Percentiles rank a stretch among this genome's conserved stretches.
Evolutionary conservation across 257 asterid genomes (phyloP).

Genomic region (Nicotiana otophora): DNA sequence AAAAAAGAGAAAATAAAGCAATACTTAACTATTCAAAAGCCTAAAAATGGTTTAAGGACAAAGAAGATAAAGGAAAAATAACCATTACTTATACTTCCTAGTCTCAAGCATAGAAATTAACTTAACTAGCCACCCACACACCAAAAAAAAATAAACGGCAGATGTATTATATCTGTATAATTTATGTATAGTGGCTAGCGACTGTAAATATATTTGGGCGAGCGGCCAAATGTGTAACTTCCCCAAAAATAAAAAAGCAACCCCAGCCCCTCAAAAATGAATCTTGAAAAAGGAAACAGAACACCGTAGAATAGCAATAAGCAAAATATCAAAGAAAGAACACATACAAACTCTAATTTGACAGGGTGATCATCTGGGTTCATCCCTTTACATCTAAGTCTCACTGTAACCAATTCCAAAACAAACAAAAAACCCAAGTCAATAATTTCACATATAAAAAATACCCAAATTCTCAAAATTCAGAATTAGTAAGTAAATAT

Average conservation of each 20-base stretch:
- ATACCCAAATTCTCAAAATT: not conserved
- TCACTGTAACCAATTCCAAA: slow-evolving; percentile 47
- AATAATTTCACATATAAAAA: not conserved
- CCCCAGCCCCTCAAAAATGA: not conserved
- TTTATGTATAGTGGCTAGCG: no score
- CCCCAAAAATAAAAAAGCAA: not conserved
- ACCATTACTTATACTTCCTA: not conserved
- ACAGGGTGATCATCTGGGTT: slow-evolving; percentile 79
- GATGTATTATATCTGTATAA: no score
- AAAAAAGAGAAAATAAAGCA: not conserved
- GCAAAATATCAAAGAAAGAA: not conserved
- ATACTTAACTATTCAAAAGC: not conserved
- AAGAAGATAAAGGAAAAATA: not conserved
- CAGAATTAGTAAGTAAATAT: not conserved
- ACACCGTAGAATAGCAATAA: not conserved
- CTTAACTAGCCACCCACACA: not conserved
- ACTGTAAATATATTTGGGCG: no score
- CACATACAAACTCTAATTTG: slow-evolving; percentile 66
- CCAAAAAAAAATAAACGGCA: no score
- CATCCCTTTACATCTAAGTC: slow-evolving; percentile 89
- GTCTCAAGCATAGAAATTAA: not conserved
- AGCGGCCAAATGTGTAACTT: no score
- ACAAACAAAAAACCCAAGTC: not conserved
- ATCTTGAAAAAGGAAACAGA: not conserved
- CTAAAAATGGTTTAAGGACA: not conserved